Evolutionary conservation across 2,329 filamentous ascomycete genomes (phyloP).

Genomic region (Massarina eburnea): DNA sequence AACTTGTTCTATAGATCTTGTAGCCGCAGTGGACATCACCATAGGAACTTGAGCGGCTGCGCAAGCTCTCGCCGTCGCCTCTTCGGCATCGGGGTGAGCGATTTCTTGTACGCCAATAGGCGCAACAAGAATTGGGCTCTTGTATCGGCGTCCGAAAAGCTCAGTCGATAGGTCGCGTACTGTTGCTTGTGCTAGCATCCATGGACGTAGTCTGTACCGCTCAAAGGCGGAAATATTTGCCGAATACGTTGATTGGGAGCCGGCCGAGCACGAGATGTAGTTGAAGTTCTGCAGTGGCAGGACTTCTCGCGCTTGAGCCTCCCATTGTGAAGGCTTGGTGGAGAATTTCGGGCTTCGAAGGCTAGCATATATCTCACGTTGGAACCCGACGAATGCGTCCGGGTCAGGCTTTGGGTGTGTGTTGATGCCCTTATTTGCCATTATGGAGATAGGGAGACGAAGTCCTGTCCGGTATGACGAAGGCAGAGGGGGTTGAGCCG

Average conservation of each 20-base stretch:
- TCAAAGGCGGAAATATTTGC: slow-evolving; percentile 45
- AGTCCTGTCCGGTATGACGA: too few relatives aligned
- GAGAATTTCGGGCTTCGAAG: slow-evolving; percentile 43
- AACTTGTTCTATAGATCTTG: slow-evolving; percentile 66
- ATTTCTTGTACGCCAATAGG: slow-evolving; percentile 71
- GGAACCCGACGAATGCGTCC: slow-evolving; percentile 32
- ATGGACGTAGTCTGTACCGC: slow-evolving; percentile 42
- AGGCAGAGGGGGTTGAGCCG: too few relatives aligned
- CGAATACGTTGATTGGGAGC: slow-evolving; percentile 38
- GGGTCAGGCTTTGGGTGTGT: slow-evolving; percentile 39
- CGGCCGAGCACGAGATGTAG: slow-evolving; percentile 44
- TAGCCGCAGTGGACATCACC: slow-evolving; percentile 67
- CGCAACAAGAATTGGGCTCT: slow-evolving; percentile 62
- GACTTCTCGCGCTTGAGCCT: slow-evolving; percentile 34
- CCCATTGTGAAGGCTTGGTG: slow-evolving; percentile 46
- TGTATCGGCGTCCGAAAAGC: slow-evolving; percentile 45
- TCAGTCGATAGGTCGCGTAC: slow-evolving; percentile 31
- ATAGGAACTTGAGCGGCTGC: slow-evolving; percentile 64
- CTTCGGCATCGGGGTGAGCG: slow-evolving; percentile 67
- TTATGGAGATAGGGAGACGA: slow-evolving; percentile 2
- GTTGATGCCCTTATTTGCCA: slow-evolving; percentile 9
- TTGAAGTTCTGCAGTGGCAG: slow-evolving; percentile 43
- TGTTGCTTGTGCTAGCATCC: slow-evolving; percentile 45
- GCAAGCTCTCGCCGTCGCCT: slow-evolving; percentile 64
- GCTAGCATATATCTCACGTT: slow-evolving; percentile 42